Evolutionary conservation across 345 rosid genomes (phyloP), one percentile per base, ranked within the genome.

Genomic region (Rhizophora apiculata): DNA sequence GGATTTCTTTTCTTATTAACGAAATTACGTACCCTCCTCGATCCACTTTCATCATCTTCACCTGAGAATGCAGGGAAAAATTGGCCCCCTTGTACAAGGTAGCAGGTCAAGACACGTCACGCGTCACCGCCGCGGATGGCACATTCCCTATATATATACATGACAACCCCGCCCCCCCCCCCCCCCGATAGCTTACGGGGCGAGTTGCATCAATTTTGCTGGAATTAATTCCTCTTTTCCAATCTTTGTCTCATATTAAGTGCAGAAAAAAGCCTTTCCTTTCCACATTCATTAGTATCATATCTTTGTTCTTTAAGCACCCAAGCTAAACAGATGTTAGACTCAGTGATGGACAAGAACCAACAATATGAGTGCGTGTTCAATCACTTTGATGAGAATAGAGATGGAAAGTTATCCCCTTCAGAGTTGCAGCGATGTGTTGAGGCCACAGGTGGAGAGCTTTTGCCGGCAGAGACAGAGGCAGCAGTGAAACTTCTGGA

Each of bases 371-470:
- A 70, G 60, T 36, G 59, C 1, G 80, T 67, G 26, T 76, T 76
- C 32, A 68, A 29, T 26, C 56, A 71, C 46, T 71, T 76, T n/a
- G 80, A 76, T 22, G 68, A 56, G 43, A 62, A 76, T 36, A 64
- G 68, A 48, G 80, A 76, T 22, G 80, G 80, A 20, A 71, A 57
- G 66, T 56, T 76, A 67, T 76, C 76, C 0, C 27, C 76, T 0
- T 27, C 5, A 8, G 80, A 76, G 73, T 9, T 76, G 32, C 67
- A 65, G 31, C 34, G 26, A 27, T 70, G 74, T 26, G 67, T 76
- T 0, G 7, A 55, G 8, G 67, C 66, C 13, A 22, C 65, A 24
- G 79, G 75, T 0, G 32, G 76, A 5, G 66, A 60, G 66, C 66
- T 77, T 3, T 54, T 69, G 8, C 5, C 4, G 8, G 58, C 8